Base-by-base conservation (phyloP, 108 stramenopile genomes). In the Cyclostephanos invisitatus region DNA sequence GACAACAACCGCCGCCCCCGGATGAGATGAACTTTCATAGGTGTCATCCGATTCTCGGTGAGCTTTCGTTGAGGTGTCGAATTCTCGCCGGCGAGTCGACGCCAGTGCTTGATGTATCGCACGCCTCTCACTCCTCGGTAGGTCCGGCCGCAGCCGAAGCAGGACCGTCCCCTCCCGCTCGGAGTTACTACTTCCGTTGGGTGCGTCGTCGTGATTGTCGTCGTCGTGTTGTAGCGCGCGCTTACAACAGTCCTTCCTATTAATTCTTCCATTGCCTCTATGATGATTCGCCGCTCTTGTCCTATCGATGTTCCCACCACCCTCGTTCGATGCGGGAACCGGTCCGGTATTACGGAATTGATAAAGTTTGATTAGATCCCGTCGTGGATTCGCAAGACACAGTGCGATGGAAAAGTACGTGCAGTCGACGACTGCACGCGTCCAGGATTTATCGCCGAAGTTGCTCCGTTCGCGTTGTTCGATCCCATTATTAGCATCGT, bases 61-160 rank as follows among this genome's bases (percentile, higher is more conserved):
- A 64, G 59, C 62, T n/a, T 15, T 75, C 14, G 89, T 89, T 35
- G 57, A 77, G 8, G 91, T 87, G 20, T 81, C 83, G 54, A 92
- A 92, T 12, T 84, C 74, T 32, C 80, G 82, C 42, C 84, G 83
- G 14, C 65, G 59, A 47, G 15, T 59, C 18, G 65, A 38, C 5
- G 83, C 55, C 21, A 92, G 36, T 2, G 81, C 36, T 18, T 77
- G 77, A 54, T 92, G 91, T 57, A 92, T 62, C 17, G 64, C 50
- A 29, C 83, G 60, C 22, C 91, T 61, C 21, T 89, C 85, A 36
- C 68, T 81, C 49, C 81, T 84, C 29, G 78, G 73, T 7, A 91
- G 29, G 5, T 75, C 72, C 44, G 86, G 85, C 62, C 72, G 65
- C 35, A 92, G 78, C 22, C 58, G 73, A 4, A 92, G 75, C 60